Evolutionary conservation across 169 alveolate species (phyloP).

Genomic region (Ichthyophthirius multifiliis): DNA sequence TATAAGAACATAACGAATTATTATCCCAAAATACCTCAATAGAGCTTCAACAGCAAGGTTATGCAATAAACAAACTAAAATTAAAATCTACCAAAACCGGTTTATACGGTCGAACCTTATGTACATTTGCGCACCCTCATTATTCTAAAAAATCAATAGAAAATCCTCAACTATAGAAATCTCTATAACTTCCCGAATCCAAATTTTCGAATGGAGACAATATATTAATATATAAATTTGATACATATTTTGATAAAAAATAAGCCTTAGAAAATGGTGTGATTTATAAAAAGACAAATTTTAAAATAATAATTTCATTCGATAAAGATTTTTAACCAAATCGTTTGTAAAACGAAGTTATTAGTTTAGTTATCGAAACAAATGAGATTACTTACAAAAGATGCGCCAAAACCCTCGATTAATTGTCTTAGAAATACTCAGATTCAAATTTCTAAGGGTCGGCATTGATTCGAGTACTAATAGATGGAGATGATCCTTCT

Average conservation of each 20-base stretch:
- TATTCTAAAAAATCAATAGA: slow-evolving; percentile 17
- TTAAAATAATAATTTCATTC: slow-evolving; percentile 62
- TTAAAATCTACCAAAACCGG: slow-evolving; percentile 36
- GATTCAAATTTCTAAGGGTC: slow-evolving; percentile 24
- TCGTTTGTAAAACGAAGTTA: slow-evolving; percentile 25
- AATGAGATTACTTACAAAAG: slow-evolving; percentile 77
- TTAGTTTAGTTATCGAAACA: slow-evolving; percentile 58
- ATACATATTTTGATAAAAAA: slow-evolving; percentile 42
- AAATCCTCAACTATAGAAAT: slow-evolving; percentile 40
- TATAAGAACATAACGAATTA: background rate
- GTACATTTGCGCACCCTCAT: slow-evolving; percentile 39
- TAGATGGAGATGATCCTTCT: slow-evolving; percentile 48
- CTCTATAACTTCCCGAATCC: slow-evolving; percentile 39
- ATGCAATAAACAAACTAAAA: background rate
- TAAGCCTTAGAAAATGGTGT: slow-evolving; percentile 55
- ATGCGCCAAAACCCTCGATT: slow-evolving; percentile 49
- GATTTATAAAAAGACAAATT: slow-evolving; percentile 57
- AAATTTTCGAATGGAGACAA: slow-evolving; percentile 74
- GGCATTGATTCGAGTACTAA: slow-evolving; percentile 47
- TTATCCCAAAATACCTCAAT: background rate
- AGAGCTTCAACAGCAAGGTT: slow-evolving; percentile 1
- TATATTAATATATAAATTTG: slow-evolving; percentile 45
- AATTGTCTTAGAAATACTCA: slow-evolving; percentile 35
- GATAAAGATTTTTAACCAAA: slow-evolving; percentile 38
- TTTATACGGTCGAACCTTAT: slow-evolving; percentile 61